These are phyloP conservation scores for Fusarium sp. DNA, from an alignment of 2,329 filamentous ascomycete species.

Conservation along the genomic window DNA sequence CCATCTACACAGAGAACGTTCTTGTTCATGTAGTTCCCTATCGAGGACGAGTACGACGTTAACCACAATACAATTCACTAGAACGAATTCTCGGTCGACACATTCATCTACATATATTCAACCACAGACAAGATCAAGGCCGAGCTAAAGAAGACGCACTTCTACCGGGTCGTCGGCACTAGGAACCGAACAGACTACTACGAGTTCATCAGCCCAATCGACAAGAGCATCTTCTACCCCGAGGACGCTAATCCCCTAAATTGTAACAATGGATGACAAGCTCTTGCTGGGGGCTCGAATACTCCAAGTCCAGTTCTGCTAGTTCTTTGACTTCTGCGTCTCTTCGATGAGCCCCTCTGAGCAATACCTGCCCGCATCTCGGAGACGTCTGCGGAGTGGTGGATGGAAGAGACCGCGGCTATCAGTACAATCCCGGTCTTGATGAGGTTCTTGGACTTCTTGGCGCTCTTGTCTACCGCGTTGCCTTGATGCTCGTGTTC, in stretches of 20 bases:
- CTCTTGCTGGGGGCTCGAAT: background rate
- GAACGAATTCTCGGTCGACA: too few species aligned
- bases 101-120: too few species aligned
- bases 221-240: background rate
- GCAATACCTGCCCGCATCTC: background rate
- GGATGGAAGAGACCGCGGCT: background rate
- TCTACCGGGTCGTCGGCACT: too few species aligned
- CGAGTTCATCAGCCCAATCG: background rate
- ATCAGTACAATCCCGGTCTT: background rate
- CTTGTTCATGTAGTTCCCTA: fast-evolving
- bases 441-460: fast-evolving
- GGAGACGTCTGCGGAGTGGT: background rate
- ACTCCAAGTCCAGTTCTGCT: background rate
- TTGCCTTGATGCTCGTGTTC: background rate
- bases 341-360: background rate
- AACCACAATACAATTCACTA: too few species aligned
- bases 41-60: too few species aligned
- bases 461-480: background rate
- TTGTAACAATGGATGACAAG: background rate
- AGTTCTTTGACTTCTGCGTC: background rate
- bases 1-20: too few species aligned
- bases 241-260: background rate
- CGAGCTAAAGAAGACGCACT: fast-evolving
- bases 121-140: too few species aligned
- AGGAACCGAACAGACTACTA: background rate